Conservation (phyloP, 106 monocot species). For the Gastrodia elata region DNA sequence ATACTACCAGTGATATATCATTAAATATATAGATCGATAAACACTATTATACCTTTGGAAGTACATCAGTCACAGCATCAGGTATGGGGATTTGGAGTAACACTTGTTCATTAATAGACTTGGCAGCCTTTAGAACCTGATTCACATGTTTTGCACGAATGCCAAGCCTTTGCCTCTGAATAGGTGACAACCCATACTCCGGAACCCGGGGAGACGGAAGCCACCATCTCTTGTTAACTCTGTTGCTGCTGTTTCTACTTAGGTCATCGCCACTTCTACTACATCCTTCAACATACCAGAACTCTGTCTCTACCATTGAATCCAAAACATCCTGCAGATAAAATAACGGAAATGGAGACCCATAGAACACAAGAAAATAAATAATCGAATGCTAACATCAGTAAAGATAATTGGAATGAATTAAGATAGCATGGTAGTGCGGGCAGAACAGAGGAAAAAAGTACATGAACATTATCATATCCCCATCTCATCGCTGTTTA, state of each 20-base stretch:
- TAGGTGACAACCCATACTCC: conserved; percentile 54
- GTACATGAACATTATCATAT: too few species aligned
- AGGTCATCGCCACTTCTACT: conserved; percentile 43
- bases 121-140: conserved; percentile 90
- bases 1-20: not conserved
- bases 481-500: too few species aligned
- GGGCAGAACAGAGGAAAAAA: too few species aligned
- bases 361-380: not conserved
- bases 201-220: conserved; percentile 80
- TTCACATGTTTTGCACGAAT: conserved; percentile 71
- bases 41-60: conserved; percentile 54
- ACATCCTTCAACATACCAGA: conserved; percentile 78
- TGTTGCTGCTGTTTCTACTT: conserved; percentile 7
- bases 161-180: conserved; percentile 58
- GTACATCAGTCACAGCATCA: conserved; percentile 38
- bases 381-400: not conserved
- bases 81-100: conserved; percentile 76
- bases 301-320: conserved; percentile 79
- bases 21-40: not conserved
- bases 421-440: too few species aligned
- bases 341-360: not conserved
- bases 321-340: conserved; percentile 73
- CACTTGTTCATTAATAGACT: conserved; percentile 86
- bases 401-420: not conserved
- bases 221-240: conserved; percentile 79